Conservation (phyloP, 768 basidiomycete genomes). For the Lentinula guzmanii region DNA sequence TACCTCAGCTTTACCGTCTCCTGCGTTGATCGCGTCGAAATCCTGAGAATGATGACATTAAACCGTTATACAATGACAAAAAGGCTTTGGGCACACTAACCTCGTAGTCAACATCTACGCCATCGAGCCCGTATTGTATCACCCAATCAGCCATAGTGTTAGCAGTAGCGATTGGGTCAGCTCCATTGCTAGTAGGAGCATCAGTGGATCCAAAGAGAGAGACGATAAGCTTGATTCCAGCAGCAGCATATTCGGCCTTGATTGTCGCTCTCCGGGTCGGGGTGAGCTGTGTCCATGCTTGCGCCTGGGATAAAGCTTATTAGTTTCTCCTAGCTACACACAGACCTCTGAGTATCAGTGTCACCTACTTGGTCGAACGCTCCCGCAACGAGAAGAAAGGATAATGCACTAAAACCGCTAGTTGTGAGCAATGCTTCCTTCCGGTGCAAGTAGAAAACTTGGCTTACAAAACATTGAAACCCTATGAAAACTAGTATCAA, state of each 20-base stretch:
- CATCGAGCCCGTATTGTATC: conserved; percentile 54
- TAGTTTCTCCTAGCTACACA: not conserved
- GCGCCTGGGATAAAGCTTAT: conserved; percentile 22
- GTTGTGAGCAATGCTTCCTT: not conserved
- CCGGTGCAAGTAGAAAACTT: not conserved
- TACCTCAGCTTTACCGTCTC: conserved; percentile 47
- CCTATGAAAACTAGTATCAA: conserved; percentile 12
- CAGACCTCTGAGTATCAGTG: not conserved
- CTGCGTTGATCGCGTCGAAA: conserved; percentile 51
- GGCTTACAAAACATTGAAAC: conserved; percentile 22
- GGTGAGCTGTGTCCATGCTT: conserved; percentile 35
- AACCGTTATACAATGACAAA: too few species aligned
- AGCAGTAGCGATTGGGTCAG: conserved; percentile 58
- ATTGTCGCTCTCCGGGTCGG: conserved; percentile 31
- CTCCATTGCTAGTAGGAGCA: conserved; percentile 37
- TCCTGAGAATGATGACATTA: conserved; percentile 31
- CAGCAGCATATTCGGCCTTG: conserved; percentile 41
- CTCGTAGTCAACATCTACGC: conserved; percentile 74
- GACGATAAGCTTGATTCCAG: conserved; percentile 55
- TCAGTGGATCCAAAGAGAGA: conserved; percentile 42
- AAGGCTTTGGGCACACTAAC: conserved; percentile 14
- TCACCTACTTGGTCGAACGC: conserved; percentile 23
- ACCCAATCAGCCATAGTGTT: conserved; percentile 64
- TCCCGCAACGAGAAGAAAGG: conserved; percentile 36
- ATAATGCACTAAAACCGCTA: conserved; percentile 18